Conservation (phyloP, 2,329 filamentous ascomycete species). For the Ophiocordyceps camponoti-saundersi region DNA sequence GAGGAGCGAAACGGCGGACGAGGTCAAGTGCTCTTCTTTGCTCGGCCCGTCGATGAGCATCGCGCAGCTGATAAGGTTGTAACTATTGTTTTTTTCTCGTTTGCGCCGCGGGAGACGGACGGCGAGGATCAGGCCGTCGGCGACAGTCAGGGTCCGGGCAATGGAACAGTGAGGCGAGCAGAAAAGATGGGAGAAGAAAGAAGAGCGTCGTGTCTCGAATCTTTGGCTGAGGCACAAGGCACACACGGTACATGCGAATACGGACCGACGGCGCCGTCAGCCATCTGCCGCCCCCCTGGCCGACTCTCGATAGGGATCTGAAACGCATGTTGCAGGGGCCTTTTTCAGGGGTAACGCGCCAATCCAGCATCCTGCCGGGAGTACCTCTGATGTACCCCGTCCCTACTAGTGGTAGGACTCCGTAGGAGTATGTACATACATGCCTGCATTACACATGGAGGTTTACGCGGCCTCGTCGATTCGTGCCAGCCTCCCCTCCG, state of each 20-base stretch:
- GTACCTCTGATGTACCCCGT: not conserved
- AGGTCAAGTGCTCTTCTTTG: not conserved
- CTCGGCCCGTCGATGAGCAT: not conserved
- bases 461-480: too few species aligned
- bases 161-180: too few species aligned
- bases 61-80: not conserved
- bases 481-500: too few species aligned
- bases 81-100: not conserved
- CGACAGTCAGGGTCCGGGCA: not conserved
- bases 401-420: too few species aligned
- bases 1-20: not conserved
- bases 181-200: not conserved
- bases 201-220: not conserved
- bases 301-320: not conserved
- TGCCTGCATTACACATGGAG: too few species aligned
- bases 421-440: too few species aligned
- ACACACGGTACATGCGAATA: not conserved
- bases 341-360: not conserved
- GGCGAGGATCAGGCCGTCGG: not conserved
- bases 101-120: not conserved
- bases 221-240: not conserved
- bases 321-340: not conserved
- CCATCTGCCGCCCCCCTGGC: not conserved
- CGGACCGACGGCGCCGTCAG: not conserved
- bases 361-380: not conserved